phyloP scores from a whole-genome alignment of 139 green algal genomes.

The Tetradesmus obliquus region DNA sequence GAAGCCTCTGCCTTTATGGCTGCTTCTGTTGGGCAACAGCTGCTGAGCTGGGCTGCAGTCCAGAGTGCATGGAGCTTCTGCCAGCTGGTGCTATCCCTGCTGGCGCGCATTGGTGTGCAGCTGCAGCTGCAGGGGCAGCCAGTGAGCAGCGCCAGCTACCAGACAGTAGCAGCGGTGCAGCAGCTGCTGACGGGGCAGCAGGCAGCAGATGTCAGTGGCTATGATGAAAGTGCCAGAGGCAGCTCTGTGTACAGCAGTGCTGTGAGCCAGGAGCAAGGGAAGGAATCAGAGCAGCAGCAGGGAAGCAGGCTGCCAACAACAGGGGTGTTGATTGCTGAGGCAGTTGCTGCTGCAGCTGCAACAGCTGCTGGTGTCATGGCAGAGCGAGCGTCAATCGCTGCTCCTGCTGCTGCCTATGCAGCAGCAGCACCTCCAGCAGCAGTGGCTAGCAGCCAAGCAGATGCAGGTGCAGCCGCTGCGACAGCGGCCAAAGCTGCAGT shows the following conservation, averaged over 20 bases:
- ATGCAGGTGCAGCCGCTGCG: neutral
- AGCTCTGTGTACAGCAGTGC: neutral
- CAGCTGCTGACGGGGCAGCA: constrained; percentile 36
- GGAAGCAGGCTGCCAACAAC: neutral
- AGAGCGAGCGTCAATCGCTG: neutral
- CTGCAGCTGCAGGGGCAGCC: neutral
- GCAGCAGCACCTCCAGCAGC: neutral
- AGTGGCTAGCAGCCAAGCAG: neutral
- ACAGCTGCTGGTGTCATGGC: neutral
- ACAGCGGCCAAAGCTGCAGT: neutral
- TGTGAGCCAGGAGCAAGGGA: neutral
- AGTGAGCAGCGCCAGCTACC: neutral
- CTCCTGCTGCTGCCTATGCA: neutral
- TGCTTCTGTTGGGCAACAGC: constrained; percentile 17
- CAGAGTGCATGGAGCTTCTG: constrained; percentile 8
- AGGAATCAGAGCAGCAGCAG: neutral
- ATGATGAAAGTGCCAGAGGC: neutral
- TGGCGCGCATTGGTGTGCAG: constrained; percentile 64
- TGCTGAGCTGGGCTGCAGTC: neutral
- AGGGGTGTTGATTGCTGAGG: neutral
- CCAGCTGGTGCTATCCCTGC: constrained; percentile 58
- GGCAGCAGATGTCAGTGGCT: constrained; percentile 18
- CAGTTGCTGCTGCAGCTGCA: neutral
- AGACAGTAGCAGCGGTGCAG: neutral
- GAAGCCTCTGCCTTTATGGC: constrained; percentile 88